Base-by-base conservation (phyloP, 257 asterid genomes). In the Jasminum sambac region DNA sequence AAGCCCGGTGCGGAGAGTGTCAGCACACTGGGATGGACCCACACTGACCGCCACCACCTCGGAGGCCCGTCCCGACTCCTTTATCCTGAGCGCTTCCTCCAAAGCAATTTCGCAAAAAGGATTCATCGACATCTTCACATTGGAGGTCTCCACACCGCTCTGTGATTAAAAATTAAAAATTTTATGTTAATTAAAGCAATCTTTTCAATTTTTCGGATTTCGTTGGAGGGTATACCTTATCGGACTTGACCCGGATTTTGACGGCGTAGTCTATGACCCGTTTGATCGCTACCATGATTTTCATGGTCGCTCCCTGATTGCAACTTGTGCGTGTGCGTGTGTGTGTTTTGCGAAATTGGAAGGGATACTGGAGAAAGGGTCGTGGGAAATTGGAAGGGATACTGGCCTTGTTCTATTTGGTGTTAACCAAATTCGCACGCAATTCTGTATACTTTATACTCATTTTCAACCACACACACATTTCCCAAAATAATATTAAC, bases 101-200 rank as follows among this genome's bases (percentile, higher is more conserved):
- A 94, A 70, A 0, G 96, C 99, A 62, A 94, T 94, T 76, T 94
- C 99, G 82, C 97, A 89, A 68, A 94, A 94, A 10, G 99, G 99
- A 83, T 94, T 91, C 99, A 91, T 91, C 70, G 96, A 88, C 99
- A 94, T 94, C 91, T 94, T 94, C 76, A 94, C 99, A 14, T 88
- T 94, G 30, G 82, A 74, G 38, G 93, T 91, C 78, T 94, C 99
- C 63, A 94, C 92, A 3, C 97, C 99, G 68, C 86, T 91, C 97
- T 93, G 80, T 16, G 66, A 63, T 63, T 43, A 71, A 76, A 76
- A 19, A 37, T 72, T 16, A 62, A 52, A 37, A 68, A 3, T 40
- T n/a, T n/a, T n/a, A n/a, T n/a, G n/a, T n/a, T n/a, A 52, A 52
- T 55, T 58, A 13, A 26, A 64, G 59, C 41, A 36, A 12, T 57